Conservation (phyloP, 164 flowering plant genomes). For the Aristolochia fimbriata region DNA sequence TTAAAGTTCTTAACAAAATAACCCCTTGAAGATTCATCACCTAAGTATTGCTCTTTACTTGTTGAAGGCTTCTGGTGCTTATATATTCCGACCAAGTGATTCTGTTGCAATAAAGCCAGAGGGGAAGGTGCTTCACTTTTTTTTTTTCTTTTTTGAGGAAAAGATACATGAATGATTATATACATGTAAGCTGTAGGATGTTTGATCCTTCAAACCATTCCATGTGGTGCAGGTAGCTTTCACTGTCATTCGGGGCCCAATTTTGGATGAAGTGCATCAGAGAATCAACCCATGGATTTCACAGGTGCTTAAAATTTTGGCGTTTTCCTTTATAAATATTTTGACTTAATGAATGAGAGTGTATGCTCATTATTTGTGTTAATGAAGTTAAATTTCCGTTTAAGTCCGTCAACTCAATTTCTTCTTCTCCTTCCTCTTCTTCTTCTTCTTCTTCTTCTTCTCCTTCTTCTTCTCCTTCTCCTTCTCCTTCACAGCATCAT, state of each 20-base stretch:
- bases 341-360: too few relatives aligned
- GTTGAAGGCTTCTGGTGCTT: constrained; percentile 89
- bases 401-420: too few relatives aligned
- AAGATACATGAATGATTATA: too few relatives aligned
- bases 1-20: not conserved
- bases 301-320: constrained; percentile 42
- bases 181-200: too few relatives aligned
- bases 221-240: constrained; percentile 30
- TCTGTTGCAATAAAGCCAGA: constrained; percentile 42
- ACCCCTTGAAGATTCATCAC: not conserved
- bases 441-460: too few relatives aligned
- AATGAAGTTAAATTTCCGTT: too few relatives aligned
- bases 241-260: constrained; percentile 60
- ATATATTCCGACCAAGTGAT: constrained; percentile 89
- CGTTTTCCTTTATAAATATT: too few relatives aligned
- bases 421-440: too few relatives aligned
- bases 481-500: too few relatives aligned
- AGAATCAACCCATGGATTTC: constrained; percentile 67
- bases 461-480: too few relatives aligned
- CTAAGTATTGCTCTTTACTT: constrained; percentile 6
- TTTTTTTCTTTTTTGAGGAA: not conserved
- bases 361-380: too few relatives aligned
- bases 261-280: constrained; percentile 81
- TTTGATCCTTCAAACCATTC: not conserved
- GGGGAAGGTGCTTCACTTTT: constrained; percentile 29